phyloP scores from a whole-genome alignment of 2,329 filamentous ascomycete species.

The Colletotrichum sp. region DNA sequence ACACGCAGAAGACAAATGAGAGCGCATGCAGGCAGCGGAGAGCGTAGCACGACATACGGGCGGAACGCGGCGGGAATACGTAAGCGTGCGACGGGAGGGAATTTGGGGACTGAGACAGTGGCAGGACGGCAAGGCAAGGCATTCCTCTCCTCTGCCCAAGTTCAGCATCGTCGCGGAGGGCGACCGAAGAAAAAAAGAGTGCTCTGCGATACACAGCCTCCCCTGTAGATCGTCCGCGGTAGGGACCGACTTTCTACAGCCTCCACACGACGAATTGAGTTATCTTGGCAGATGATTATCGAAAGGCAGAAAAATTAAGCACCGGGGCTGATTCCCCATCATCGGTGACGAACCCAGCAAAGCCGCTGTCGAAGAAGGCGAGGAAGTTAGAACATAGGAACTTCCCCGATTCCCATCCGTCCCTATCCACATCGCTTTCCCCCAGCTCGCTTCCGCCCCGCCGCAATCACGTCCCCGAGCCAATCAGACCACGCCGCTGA shows the following conservation, averaged over 20 bases:
- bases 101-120: neutral
- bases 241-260: neutral
- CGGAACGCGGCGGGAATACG: neutral
- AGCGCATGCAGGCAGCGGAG: neutral
- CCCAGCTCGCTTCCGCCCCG: neutral
- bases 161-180: neutral
- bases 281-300: neutral
- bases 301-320: neutral
- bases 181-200: neutral
- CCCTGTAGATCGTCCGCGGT: neutral
- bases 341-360: neutral
- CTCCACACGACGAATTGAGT: neutral
- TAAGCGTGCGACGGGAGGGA: neutral
- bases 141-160: neutral
- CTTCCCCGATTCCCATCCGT: neutral
- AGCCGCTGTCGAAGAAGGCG: neutral
- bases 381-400: neutral
- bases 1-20: neutral
- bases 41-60: neutral
- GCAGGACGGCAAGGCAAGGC: neutral
- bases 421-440: neutral
- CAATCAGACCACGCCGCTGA: neutral
- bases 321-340: neutral
- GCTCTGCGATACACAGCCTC: neutral
- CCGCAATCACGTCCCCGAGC: neutral